These are phyloP conservation scores for Ottelia alismoides DNA, from an alignment of 106 monocot species.

Conservation along the genomic window DNA sequence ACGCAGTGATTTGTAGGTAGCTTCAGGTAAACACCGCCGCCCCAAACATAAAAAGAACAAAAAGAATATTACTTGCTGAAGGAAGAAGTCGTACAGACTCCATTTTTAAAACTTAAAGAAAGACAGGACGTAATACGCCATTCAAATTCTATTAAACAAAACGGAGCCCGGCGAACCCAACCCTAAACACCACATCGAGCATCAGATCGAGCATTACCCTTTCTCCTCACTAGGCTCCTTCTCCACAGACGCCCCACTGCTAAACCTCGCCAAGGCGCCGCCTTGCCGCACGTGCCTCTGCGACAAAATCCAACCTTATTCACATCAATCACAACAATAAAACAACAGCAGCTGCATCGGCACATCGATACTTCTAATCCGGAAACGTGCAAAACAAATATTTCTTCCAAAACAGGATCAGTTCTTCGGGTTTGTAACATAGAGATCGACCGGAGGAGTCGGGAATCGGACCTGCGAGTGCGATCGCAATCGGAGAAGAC, in stretches of 20 bases:
- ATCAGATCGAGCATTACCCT: background rate
- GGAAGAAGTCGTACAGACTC: too few relatives aligned
- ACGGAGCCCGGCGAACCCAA: too few relatives aligned
- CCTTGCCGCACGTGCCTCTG: too few relatives aligned
- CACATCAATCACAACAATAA: background rate
- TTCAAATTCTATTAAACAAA: background rate
- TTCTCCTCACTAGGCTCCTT: conserved; percentile 11
- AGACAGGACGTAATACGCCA: background rate
- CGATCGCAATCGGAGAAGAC: conserved; percentile 4
- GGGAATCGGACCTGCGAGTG: conserved; percentile 3
- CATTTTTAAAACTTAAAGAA: too few relatives aligned
- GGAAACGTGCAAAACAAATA: background rate
- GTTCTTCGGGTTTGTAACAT: background rate
- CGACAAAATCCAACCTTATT: background rate
- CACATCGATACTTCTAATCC: background rate
- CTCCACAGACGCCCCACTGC: conserved; percentile 9
- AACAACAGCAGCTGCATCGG: background rate
- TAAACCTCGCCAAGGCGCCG: conserved; percentile 1
- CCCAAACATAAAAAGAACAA: too few relatives aligned
- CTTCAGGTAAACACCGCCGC: background rate
- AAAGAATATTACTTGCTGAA: too few relatives aligned
- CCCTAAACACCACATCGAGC: too few relatives aligned
- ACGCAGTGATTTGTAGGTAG: background rate
- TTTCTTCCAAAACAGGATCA: background rate
- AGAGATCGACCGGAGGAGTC: background rate